Base-by-base conservation (phyloP, 1,139 yeast genomes). In the Nakaseomyces nivariensis region DNA sequence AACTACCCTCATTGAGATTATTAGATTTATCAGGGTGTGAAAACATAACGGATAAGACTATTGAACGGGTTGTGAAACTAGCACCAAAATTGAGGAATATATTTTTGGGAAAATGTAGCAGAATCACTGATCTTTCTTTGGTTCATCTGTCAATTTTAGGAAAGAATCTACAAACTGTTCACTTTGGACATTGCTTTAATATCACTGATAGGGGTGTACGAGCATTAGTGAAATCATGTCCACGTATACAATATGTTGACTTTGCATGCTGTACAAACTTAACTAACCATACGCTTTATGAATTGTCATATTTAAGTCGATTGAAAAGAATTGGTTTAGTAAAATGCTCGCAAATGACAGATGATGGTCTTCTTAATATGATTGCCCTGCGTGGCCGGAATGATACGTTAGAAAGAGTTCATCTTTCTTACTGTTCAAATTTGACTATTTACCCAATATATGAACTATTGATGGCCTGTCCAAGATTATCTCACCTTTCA, bases 241-340 rank as follows among this genome's bases (percentile, higher is more conserved):
- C 83, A 52, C 74, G 96, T 53, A 79, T 92, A 51, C 95, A 89
- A 61, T 92, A 90, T 66, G 88, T 92, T 56, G 98, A 92, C 70
- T 78, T 92, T 56, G 97, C 97, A 24, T 89, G 97, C 66, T 92
- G 98, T 66, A 76, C 85, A 2, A 95, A 88, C 66, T 74, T 92
- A 51, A 90, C 97, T 1, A 90, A 92, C 68, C 78, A 81, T 64
- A 83, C 96, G 0, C 78, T 92, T 47, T 77, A 79, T 48, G 96
- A 85, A 61, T 72, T 92, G 56, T 81, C 95, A 2, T 78, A 77
- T 48, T 72, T 92, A 56, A 90, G 95, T 11, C 82, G 85, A 61
- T 74, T 92, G 58, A 79, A 95, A 61, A 78, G 98, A 67, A 89
- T 92, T 46, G 98, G 98, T 0, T 72, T 92, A 50, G 98, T 92